Conservation (phyloP, 1,284 basidiomycete species). For the Trichosporon coremiiforme region DNA sequence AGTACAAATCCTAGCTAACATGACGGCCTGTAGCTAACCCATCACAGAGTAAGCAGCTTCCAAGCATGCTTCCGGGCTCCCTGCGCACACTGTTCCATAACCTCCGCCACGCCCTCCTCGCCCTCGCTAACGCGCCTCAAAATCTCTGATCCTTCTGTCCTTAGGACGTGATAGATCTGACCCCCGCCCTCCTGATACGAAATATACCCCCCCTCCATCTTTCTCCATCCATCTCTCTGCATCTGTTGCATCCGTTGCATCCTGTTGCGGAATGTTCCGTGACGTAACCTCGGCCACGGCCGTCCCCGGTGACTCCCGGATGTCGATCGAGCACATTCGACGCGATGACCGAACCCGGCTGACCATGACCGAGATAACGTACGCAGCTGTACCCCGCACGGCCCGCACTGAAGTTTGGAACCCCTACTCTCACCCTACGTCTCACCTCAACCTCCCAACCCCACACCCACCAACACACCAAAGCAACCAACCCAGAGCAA, state of each 20-base stretch:
- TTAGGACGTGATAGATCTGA: neutral
- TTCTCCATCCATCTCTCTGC: neutral
- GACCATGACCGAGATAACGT: neutral
- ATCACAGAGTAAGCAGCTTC: conserved; percentile 31
- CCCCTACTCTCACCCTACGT: neutral
- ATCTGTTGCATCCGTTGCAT: neutral
- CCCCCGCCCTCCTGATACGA: neutral
- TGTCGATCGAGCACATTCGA: conserved; percentile 10
- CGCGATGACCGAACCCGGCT: conserved; percentile 5
- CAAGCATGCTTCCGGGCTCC: neutral
- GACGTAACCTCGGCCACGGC: neutral
- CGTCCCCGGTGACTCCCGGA: neutral
- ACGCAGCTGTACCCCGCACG: neutral
- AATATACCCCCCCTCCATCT: conserved; percentile 2
- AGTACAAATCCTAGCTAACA: conserved; percentile 32
- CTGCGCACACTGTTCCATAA: neutral
- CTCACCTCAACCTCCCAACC: neutral
- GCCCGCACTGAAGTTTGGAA: no score
- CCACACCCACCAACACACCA: neutral
- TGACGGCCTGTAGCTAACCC: conserved; percentile 5
- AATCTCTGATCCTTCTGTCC: neutral
- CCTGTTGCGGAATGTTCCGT: neutral
- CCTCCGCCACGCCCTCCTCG: neutral
- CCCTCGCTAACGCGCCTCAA: neutral
- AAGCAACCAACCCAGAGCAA: neutral